Evolutionary conservation across 2,329 filamentous ascomycete genomes (phyloP).

Genomic region (Paraphaeosphaeria minitans): DNA sequence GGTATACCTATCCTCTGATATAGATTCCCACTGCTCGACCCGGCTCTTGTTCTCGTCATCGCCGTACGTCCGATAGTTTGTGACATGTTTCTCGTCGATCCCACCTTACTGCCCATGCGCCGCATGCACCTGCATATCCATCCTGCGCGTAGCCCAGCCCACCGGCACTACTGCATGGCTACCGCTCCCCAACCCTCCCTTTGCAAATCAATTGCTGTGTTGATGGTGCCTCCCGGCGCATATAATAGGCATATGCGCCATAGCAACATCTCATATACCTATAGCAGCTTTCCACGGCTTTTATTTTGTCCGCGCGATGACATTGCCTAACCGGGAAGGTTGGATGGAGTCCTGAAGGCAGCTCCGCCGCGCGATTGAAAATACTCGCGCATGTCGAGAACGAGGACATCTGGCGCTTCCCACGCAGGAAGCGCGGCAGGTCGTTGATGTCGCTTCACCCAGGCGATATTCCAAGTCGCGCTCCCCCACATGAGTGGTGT

Average conservation of each 20-base stretch:
- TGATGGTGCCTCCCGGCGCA: conserved; percentile 18
- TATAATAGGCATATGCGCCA: conserved; percentile 26
- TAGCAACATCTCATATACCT: conserved; percentile 36
- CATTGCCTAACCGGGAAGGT: conserved; percentile 32
- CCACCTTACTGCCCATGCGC: conserved; percentile 11
- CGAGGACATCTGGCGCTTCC: conserved; percentile 48
- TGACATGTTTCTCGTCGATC: conserved; percentile 1
- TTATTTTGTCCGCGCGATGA: conserved; percentile 22
- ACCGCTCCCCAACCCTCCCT: conserved; percentile 4
- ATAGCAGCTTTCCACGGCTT: conserved; percentile 40
- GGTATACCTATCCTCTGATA: background rate
- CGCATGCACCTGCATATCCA: conserved; percentile 12
- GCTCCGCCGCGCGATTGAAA: conserved; percentile 23
- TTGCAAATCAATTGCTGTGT: conserved; percentile 5
- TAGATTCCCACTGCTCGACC: background rate
- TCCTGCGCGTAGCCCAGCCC: conserved; percentile 13
- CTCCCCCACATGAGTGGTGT: conserved; percentile 48
- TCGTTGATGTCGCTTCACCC: conserved; percentile 45
- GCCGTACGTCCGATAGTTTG: background rate
- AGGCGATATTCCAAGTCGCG: conserved; percentile 43
- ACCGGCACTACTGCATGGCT: conserved; percentile 15
- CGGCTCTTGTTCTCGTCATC: background rate
- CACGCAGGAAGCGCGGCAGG: conserved; percentile 45
- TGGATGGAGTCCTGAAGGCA: conserved; percentile 1
- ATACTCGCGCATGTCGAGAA: conserved; percentile 50